These are phyloP conservation scores for Combretum micranthum DNA, from an alignment of 345 rosid species.

Conservation along the genomic window DNA sequence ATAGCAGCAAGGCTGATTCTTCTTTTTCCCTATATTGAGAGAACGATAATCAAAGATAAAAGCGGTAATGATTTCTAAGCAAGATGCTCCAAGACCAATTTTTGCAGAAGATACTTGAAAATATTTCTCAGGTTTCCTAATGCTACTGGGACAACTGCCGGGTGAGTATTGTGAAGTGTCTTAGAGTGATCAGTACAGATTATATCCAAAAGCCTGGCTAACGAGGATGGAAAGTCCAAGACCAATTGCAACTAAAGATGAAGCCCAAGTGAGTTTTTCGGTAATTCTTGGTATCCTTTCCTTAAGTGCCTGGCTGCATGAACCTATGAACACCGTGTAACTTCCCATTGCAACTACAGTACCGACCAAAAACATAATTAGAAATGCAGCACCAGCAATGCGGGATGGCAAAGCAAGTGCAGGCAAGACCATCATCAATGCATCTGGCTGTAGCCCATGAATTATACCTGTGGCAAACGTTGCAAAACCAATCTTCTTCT, in stretches of 20 bases:
- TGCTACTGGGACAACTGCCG: neutral
- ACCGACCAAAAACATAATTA: constrained; percentile 76
- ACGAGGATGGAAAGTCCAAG: constrained; percentile 78
- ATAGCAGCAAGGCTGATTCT: no score
- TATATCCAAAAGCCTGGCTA: constrained; percentile 86
- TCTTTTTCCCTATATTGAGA: constrained; percentile 5
- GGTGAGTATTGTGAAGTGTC: no score
- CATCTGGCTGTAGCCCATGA: constrained; percentile 94
- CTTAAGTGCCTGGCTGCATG: constrained; percentile 79
- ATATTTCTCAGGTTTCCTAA: constrained; percentile 6
- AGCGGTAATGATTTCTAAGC: neutral
- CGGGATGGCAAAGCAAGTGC: constrained; percentile 95
- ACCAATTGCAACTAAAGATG: constrained; percentile 75
- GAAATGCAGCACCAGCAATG: constrained; percentile 80
- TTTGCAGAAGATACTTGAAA: constrained; percentile 1
- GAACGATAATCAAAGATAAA: constrained; percentile 2
- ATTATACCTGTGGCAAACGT: constrained; percentile 92
- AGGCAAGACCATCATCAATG: constrained; percentile 89
- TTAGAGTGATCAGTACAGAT: constrained; percentile 42
- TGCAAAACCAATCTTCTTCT: constrained; percentile 85
- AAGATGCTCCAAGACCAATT: neutral
- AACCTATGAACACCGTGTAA: constrained; percentile 85
- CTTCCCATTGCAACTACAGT: constrained; percentile 97
- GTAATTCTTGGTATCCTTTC: constrained; percentile 84
- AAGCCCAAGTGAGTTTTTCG: constrained; percentile 94